Evolutionary conservation across 495 filamentous ascomycete species (phyloP).

Genomic region (Aspergillus sclerotiicarbonarius): DNA sequence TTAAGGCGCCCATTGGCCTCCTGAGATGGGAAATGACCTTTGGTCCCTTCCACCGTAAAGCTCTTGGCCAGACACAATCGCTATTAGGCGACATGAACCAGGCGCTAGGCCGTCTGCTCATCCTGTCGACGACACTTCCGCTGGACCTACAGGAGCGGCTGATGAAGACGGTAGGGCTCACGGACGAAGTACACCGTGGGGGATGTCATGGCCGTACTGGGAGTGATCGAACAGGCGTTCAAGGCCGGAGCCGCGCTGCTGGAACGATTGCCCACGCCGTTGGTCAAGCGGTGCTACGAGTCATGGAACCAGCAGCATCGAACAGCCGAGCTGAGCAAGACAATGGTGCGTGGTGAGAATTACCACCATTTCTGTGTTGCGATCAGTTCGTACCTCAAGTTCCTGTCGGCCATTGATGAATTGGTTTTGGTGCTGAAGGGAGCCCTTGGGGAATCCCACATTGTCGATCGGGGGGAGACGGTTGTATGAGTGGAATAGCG

Average conservation of each 20-base stretch:
- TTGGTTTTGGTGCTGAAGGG: slow-evolving; percentile 39
- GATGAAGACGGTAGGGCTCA: slow-evolving; percentile 22
- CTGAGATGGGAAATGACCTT: slow-evolving; percentile 34
- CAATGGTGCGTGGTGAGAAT: slow-evolving; percentile 31
- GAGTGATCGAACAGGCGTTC: slow-evolving; percentile 33
- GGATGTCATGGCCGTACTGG: slow-evolving; percentile 38
- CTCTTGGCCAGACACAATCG: slow-evolving; percentile 25
- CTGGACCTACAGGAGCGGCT: slow-evolving; percentile 27
- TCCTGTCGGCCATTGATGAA: slow-evolving; percentile 34
- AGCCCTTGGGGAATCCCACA: slow-evolving; percentile 35
- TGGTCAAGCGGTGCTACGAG: slow-evolving; percentile 33
- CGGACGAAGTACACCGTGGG: slow-evolving; percentile 33
- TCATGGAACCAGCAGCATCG: slow-evolving; percentile 20
- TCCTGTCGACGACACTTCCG: slow-evolving; percentile 31
- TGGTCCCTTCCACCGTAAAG: slow-evolving; percentile 32
- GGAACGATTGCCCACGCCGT: slow-evolving; percentile 35
- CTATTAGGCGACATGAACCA: slow-evolving; percentile 37
- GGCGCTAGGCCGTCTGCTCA: slow-evolving; percentile 29
- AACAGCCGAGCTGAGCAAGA: slow-evolving; percentile 23
- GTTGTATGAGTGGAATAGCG: no score
- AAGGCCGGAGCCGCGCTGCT: slow-evolving; percentile 36
- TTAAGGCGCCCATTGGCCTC: slow-evolving; percentile 29
- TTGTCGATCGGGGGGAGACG: slow-evolving; percentile 16
- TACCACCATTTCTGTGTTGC: slow-evolving; percentile 39
- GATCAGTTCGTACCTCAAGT: slow-evolving; percentile 35